Percentiles rank a stretch among this genome's conserved stretches.
Evolutionary conservation across 1,139 yeast species (phyloP).

Genomic region (Saccharomyces hybrid): DNA sequence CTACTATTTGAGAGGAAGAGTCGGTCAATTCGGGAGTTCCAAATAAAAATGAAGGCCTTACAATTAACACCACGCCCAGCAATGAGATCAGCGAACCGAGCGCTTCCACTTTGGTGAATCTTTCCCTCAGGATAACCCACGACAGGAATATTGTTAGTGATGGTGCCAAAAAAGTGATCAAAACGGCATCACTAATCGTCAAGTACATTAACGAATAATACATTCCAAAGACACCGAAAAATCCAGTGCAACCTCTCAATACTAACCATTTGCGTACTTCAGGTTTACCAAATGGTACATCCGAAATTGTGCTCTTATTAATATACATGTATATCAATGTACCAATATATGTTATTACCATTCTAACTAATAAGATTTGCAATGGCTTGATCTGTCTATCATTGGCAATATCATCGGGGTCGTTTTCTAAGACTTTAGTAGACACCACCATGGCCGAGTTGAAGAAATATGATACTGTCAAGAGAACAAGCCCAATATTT

Average conservation of each 20-base stretch:
- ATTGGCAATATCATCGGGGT: slow-evolving; percentile 27
- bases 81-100: slow-evolving; percentile 62
- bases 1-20: slow-evolving; percentile 15
- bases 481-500: slow-evolving; percentile 38
- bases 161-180: slow-evolving; percentile 73
- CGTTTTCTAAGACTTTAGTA: slow-evolving; percentile 62
- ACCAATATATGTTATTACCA: slow-evolving; percentile 59
- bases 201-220: slow-evolving; percentile 70
- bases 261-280: slow-evolving; percentile 47
- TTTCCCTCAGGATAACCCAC: slow-evolving; percentile 55
- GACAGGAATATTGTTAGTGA: slow-evolving; percentile 72
- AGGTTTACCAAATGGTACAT: slow-evolving; percentile 67
- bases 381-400: slow-evolving; percentile 49
- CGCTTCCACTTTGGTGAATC: slow-evolving; percentile 60
- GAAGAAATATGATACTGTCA: slow-evolving; percentile 52
- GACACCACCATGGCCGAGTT: slow-evolving; percentile 65
- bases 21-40: slow-evolving; percentile 30
- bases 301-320: slow-evolving; percentile 39
- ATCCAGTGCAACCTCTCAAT: slow-evolving; percentile 65
- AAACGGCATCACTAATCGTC: slow-evolving; percentile 67
- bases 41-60: slow-evolving; percentile 71
- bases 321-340: slow-evolving; percentile 48
- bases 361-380: slow-evolving; percentile 68
- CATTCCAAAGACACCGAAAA: slow-evolving; percentile 67
- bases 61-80: slow-evolving; percentile 69